phyloP scores from a whole-genome alignment of 192 early-diverging fungal species.

The Rhizophagus sp. region DNA sequence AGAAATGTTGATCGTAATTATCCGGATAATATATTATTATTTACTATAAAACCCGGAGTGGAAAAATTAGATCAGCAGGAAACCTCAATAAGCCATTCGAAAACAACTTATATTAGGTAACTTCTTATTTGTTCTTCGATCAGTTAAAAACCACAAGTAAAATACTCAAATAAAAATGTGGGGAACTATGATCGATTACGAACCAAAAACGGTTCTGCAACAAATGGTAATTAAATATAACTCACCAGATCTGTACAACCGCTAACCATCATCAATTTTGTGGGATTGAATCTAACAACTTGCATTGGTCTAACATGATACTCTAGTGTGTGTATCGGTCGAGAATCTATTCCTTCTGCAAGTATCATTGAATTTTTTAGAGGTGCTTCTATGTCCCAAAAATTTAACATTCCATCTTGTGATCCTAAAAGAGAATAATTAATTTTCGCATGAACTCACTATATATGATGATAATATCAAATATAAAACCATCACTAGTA shows the following conservation, averaged over 20 bases:
- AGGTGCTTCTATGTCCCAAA: constrained; percentile 63
- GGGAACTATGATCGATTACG: neutral
- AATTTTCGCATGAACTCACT: neutral
- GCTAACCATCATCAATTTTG: constrained; percentile 70
- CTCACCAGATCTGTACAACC: constrained; percentile 69
- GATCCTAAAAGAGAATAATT: constrained; percentile 47
- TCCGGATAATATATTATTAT: neutral
- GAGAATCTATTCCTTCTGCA: constrained; percentile 22
- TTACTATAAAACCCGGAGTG: neutral
- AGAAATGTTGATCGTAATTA: neutral
- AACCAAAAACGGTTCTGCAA: neutral
- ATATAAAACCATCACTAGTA: neutral
- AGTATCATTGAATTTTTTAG: constrained; percentile 38
- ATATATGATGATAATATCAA: neutral
- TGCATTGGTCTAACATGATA: constrained; percentile 52
- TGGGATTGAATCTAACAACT: constrained; percentile 75
- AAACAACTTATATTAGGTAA: neutral
- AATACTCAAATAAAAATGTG: neutral
- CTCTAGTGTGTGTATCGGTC: constrained; percentile 45
- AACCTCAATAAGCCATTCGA: neutral
- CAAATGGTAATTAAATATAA: constrained; percentile 1
- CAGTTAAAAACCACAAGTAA: neutral
- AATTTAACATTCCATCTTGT: constrained; percentile 58
- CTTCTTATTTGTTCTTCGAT: neutral
- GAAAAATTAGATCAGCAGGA: neutral